Base-by-base conservation (phyloP, 352 stramenopile genomes). In the Phytophthora lateralis region DNA sequence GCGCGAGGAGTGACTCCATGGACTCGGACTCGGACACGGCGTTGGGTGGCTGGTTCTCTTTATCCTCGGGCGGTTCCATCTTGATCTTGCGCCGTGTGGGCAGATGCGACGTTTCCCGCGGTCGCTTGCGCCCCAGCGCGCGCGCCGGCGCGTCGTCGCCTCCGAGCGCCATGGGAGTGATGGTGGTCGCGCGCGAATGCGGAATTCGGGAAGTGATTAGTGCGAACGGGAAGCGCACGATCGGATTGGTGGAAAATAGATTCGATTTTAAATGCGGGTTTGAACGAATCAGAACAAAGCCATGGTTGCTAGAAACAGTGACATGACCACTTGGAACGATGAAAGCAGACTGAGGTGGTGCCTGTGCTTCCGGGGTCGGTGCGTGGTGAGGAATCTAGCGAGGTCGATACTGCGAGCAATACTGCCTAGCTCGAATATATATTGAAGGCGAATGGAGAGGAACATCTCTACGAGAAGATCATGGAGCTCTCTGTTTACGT, bases 11-110 rank as follows among this genome's bases (percentile, higher is more conserved):
- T 29, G 48, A 20, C 8, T 66, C 51, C 6, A 46, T 37, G 12
- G 30, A 14, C 21, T 53, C 39, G 12, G 30, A 14, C 21, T 53
- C 39, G 2, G 21, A 11, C 1, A 11, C 14, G 1, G 38, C 14
- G n/a, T 45, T 53, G 29, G 29, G 75, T 48, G 66, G 55, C 48
- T 69, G 45, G 56, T 84, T 84, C 52, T 84, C 75, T 46, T 84
- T 84, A 26, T 78, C 58, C 55, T 80, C 66, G 1, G 53, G 17
- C 11, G 27, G 21, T 30, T 66, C 66, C 55, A 71, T 69, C 35
- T 24, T 53, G 39, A 76, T 77, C 48, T 69, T 63, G 18, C 71
- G 66, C n/a, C 67, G 47, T 11, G 62, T 67, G 3, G 65, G 55
- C 1, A 55, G 60, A 26, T 69, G 62, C 39, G 32, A 62, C 43